Evolutionary conservation across 768 basidiomycete genomes (phyloP).

Genomic region (Amanita fuliginea): DNA sequence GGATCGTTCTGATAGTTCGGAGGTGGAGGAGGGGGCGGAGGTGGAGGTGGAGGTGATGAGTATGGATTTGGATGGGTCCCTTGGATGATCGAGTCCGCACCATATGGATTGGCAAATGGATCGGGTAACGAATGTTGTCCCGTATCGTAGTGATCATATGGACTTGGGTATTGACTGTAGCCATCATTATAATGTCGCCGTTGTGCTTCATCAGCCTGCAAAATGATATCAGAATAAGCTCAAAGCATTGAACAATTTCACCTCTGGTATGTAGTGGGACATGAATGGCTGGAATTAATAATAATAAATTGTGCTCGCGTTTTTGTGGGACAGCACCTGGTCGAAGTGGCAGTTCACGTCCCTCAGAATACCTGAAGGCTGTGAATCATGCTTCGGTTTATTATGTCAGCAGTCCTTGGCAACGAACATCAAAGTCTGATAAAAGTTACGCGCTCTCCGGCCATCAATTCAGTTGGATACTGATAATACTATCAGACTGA

Average conservation of each 20-base stretch:
- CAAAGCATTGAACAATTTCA: background rate
- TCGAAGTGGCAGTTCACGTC: slow-evolving; percentile 1
- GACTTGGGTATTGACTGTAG: slow-evolving; percentile 39
- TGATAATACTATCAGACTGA: too few species aligned
- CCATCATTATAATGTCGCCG: slow-evolving; percentile 58
- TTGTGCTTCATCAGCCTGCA: slow-evolving; percentile 55
- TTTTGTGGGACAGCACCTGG: background rate
- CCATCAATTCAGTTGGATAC: too few species aligned
- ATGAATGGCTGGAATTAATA: background rate
- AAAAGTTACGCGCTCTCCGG: too few species aligned
- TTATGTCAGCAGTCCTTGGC: slow-evolving; percentile 1
- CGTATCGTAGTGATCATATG: slow-evolving; percentile 30
- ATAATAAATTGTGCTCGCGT: background rate
- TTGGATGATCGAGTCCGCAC: slow-evolving; percentile 18
- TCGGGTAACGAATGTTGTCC: slow-evolving; percentile 11
- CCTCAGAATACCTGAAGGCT: background rate
- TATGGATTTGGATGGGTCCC: slow-evolving; percentile 16
- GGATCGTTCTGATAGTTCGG: slow-evolving; percentile 4
- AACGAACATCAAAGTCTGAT: too few species aligned
- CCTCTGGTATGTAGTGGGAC: slow-evolving; percentile 5
- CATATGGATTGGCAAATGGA: slow-evolving; percentile 29
- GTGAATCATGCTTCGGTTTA: background rate
- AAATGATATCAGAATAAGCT: background rate
- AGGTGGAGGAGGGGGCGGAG: slow-evolving; percentile 9
- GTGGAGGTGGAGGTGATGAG: slow-evolving; percentile 16